phyloP scores from a whole-genome alignment of 768 basidiomycete species.

The Lactifluus subvellereus region DNA sequence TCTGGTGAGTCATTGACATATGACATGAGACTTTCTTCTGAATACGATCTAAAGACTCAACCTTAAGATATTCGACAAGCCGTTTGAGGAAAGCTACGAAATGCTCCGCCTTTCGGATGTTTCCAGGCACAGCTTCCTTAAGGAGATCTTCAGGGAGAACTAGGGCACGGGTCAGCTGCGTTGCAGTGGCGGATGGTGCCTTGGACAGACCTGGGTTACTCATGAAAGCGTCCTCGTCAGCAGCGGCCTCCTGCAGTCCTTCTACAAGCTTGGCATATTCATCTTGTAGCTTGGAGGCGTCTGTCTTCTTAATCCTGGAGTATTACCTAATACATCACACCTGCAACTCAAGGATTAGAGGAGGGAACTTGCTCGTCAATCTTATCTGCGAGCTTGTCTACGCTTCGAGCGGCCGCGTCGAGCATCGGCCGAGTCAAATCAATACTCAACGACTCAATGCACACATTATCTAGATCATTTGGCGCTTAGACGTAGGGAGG shows the following conservation, averaged over 20 bases:
- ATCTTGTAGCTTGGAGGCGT: conserved; percentile 90
- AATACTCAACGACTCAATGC: conserved; percentile 96
- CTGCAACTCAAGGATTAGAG: neutral
- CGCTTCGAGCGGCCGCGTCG: conserved; percentile 87
- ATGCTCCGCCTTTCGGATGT: conserved; percentile 98
- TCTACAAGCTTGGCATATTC: conserved; percentile 95
- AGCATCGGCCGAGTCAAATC: conserved; percentile 97
- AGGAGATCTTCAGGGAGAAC: conserved; percentile 92
- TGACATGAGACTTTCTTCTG: neutral
- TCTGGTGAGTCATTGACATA: conserved; percentile 43
- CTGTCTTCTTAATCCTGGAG: conserved; percentile 83
- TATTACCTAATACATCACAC: neutral
- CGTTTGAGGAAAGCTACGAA: conserved; percentile 98
- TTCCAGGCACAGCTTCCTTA: conserved; percentile 93
- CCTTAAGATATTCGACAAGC: conserved; percentile 98
- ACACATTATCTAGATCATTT: conserved; percentile 75
- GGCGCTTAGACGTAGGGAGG: conserved; percentile 8
- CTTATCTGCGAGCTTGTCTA: conserved; percentile 78
- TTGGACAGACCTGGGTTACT: conserved; percentile 68
- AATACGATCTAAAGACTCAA: conserved; percentile 28
- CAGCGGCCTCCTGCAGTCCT: conserved; percentile 74
- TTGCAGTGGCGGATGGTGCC: conserved; percentile 3
- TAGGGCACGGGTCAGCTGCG: conserved; percentile 29
- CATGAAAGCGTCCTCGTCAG: conserved; percentile 81
- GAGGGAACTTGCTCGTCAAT: conserved; percentile 77